Evolutionary conservation across 176 grass and related monocot species (phyloP), one percentile per base, ranked within the genome.

Genomic region (Oryza glumipatula): DNA sequence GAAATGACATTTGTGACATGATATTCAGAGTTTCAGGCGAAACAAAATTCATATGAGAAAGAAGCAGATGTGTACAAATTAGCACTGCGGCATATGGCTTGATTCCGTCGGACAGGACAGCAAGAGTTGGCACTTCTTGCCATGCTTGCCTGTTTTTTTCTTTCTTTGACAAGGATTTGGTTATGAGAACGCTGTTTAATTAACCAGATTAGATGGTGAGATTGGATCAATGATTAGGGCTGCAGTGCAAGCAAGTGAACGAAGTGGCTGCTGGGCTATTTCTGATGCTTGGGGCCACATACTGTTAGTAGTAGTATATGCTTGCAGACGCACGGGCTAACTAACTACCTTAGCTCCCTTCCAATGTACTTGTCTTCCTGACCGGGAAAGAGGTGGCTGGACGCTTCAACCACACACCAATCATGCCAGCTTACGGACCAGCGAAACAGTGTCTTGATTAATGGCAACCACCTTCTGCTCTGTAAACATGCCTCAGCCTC

Each of bases 321-420:
- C 58, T 23, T 7, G 52, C 19, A 63, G 39, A 41, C 58, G 17
- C 17, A 63, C 58, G 21, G n/a, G 58, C 58, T n/a, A 21, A 21
- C 21, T 78, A 17, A 1, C 32, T 48, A 9, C 9, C 12, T 80
- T 52, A 51, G 45, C 82, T 84, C 76, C 64, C 47, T 84, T 84
- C 64, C 33, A 10, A 30, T 3, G 71, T 74, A 44, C 58, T 78
- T 79, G 73, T 26, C 79, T 82, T 82, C 12, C 33, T 24, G 48
- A 6, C 7, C 61, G n/a, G 30, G 35, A 12, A 45, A 54, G 35
- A 24, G 21, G n/a, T 67, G 77, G 19, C 13, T 21, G 60, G 69
- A 73, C 45, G 77, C 74, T 78, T 44, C 11, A 86, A 74, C 84
- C 45, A 54, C 58, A 44, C 5, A 45, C 22, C 44, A 43, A 86